These are phyloP conservation scores for Stagonosporopsis vannaccii DNA, from an alignment of 2,329 filamentous ascomycete species.

Conservation along the genomic window DNA sequence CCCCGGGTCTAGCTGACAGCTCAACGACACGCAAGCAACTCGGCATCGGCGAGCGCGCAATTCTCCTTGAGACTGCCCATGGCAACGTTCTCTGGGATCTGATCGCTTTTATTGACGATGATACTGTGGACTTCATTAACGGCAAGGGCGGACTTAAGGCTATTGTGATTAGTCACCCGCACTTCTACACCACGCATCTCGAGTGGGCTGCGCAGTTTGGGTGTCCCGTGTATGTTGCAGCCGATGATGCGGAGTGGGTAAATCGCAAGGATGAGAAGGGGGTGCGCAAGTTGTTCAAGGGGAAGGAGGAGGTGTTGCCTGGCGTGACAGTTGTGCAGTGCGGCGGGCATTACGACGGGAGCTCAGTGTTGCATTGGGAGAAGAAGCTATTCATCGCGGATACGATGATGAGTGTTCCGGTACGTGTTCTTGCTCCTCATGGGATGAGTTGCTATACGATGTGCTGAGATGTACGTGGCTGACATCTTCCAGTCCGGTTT, in stretches of 20 bases:
- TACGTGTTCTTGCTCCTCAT: conserved; percentile 20
- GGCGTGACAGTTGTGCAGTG: conserved; percentile 71
- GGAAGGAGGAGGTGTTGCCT: conserved; percentile 49
- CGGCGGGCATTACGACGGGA: conserved; percentile 82
- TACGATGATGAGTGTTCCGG: conserved; percentile 75
- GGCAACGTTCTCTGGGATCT: conserved; percentile 86
- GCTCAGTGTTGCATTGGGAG: conserved; percentile 68
- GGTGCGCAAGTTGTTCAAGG: conserved; percentile 55
- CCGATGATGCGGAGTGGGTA: conserved; percentile 72
- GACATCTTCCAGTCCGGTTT: conserved; percentile 35
- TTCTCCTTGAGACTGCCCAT: conserved; percentile 68
- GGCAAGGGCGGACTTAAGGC: conserved; percentile 70
- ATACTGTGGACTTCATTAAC: conserved; percentile 67
- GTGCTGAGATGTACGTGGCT: neutral
- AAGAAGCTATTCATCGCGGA: conserved; percentile 74
- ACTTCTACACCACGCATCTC: conserved; percentile 80
- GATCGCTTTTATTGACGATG: conserved; percentile 71
- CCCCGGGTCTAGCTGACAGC: conserved; percentile 47
- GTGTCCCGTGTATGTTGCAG: conserved; percentile 73
- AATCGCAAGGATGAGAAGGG: conserved; percentile 56
- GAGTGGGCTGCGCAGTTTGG: conserved; percentile 74
- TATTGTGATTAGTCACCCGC: conserved; percentile 80
- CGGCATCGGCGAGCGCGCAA: conserved; percentile 77
- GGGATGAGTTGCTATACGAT: neutral
- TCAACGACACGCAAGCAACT: conserved; percentile 56